Evolutionary conservation across 345 rosid species (phyloP), one percentile per base, ranked within the genome.

Genomic region (Dipteronia sinensis): DNA sequence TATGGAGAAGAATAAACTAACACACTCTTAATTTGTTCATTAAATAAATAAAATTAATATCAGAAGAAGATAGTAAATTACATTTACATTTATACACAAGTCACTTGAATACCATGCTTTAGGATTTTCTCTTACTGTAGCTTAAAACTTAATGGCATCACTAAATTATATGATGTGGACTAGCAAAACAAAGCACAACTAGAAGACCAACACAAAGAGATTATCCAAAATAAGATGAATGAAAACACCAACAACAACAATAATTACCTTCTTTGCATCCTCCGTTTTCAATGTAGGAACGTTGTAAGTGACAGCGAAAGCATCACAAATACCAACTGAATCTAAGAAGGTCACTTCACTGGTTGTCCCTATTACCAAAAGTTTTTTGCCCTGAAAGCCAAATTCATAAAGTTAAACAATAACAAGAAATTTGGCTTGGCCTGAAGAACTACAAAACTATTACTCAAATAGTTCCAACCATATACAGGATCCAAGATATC

Each of bases 331-430:
- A 38, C 95, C 95, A 75, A 96, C 75, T 19, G 97, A 90, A 71
- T 92, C 97, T 81, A 95, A 85, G 87, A 95, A 95, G 72, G 79
- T 82, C 59, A 92, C 84, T 81, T 95, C 93, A 82, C 99, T 95
- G 22, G 99, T 93, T 74, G 99, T 95, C 69, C 99, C 98, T 11
- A 95, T 81, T 78, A 96, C 98, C 31, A 96, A 80, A 83, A 96
- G 97, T 55, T 92, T 95, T 75, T 91, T 96, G 42, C 97, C 98
- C 97, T 96, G 87, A 82, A 65, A 68, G 77, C 2, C 78, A 73
- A 76, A 61, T 56, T 71, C 53, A 42, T 16, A 15, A 11, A n/a
- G 44, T 23, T 27, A 19, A 61, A 77, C n/a, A 20, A 23, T n/a
- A 31, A 34, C 7, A n/a, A 56, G 11, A 56, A 34, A 58, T 29